Percentiles rank a stretch among this genome's conserved stretches.
These are phyloP conservation scores for Myxozyma udenii DNA, from an alignment of 805 yeast genomes.

Conservation along the genomic window DNA sequence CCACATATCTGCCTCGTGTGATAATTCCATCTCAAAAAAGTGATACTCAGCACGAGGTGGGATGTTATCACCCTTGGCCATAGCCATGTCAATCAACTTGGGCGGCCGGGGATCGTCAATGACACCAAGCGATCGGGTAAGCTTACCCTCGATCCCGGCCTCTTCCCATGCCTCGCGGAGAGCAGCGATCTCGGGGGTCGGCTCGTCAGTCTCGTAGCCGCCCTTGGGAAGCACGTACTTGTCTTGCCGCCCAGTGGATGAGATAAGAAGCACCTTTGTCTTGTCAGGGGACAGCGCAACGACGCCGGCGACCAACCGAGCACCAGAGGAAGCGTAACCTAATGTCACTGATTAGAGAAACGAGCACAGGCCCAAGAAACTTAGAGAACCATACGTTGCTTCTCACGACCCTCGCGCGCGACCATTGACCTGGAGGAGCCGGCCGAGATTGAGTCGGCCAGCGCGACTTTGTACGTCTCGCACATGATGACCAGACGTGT, in stretches of 20 bases:
- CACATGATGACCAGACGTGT: not conserved
- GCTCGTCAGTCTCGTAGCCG: constrained; percentile 82
- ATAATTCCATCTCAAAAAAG: constrained; percentile 72
- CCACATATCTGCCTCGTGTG: constrained; percentile 57
- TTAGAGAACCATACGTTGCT: constrained; percentile 34
- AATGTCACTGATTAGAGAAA: not conserved
- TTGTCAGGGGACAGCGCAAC: constrained; percentile 60
- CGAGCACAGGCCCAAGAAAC: not conserved
- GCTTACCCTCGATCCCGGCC: constrained; percentile 78
- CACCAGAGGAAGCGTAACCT: constrained; percentile 58
- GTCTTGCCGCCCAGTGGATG: constrained; percentile 64
- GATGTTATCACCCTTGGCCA: constrained; percentile 28
- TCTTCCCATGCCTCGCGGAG: constrained; percentile 96
- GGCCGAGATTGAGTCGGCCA: not conserved
- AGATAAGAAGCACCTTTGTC: constrained; percentile 69
- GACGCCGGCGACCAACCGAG: constrained; percentile 91
- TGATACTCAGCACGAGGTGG: constrained; percentile 85
- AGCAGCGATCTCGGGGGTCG: constrained; percentile 53
- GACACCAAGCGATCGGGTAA: constrained; percentile 56
- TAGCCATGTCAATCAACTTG: constrained; percentile 41
- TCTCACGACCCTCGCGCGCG: constrained; percentile 41
- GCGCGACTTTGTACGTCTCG: not conserved
- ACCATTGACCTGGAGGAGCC: constrained; percentile 33
- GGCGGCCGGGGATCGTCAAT: constrained; percentile 61
- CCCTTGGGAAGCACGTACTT: constrained; percentile 95